Evolutionary conservation across 352 stramenopile genomes (phyloP), one percentile per base, ranked within the genome.

Genomic region (Elongisporangium anandrum): DNA sequence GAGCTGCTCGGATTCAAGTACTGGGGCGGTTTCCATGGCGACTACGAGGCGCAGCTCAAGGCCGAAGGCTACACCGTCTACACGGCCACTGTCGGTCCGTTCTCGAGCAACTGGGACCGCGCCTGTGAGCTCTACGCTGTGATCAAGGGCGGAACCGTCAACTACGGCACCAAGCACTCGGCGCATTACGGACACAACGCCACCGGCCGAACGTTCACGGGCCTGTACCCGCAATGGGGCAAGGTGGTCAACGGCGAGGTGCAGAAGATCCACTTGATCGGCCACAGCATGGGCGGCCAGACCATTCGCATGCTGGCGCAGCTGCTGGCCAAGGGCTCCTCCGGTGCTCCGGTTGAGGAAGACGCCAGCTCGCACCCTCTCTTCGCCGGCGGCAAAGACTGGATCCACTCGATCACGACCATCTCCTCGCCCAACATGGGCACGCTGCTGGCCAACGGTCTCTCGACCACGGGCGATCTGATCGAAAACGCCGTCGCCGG

Each of bases 241-340:
- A 57, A 60, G 7, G 57, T 63, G 16, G 65, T 55, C 1, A 57
- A 79, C 34, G 68, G 68, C 24, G 58, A 63, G 13, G 26, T 73
- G 47, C 68, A 79, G 56, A 78, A 75, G 50, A 50, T 84, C 6
- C 74, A 84, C 54, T 55, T 84, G 21, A 50, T 84, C 17, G 75
- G 75, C 21, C 75, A 84, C 72, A 77, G 66, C 38, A 84, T 84
- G 75, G 75, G 75, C n/a, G 75, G 75, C 34, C 64, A 71, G 57
- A 84, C 75, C 17, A 69, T 81, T 16, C 69, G 75, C 22, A 84
- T 79, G 71, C 65, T 84, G n/a, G 50, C 74, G 2, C 64, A 81
- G 52, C 17, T 84, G 7, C 62, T 84, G 4, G 60, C 65, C 39
- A 72, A 81, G 15, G 79, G 79, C 21, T 68, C 51, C 4, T 63